Base-by-base conservation (phyloP, 2,329 filamentous ascomycete species). In the Pleoardoris graminearum region DNA sequence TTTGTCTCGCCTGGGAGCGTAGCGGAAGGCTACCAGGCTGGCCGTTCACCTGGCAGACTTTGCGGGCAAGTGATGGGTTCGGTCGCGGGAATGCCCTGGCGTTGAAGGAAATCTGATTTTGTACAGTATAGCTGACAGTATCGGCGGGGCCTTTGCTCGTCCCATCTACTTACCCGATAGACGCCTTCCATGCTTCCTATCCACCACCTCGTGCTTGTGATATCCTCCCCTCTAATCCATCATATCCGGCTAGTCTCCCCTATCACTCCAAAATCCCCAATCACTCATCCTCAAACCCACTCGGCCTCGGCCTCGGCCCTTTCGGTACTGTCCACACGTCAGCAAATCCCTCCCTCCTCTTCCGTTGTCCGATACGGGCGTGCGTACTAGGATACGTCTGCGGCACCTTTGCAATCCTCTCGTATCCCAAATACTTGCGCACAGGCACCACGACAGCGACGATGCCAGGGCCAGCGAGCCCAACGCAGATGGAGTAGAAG, bases 301-400 rank as follows among this genome's bases (percentile, higher is more conserved):
- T 64, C 16, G 76, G 77, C 58, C 74, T 71, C 48, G 75, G 70
- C 50, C 78, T 66, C 39, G 75, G 75, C 48, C 78, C 78, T 61
- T 75, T 77, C 17, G 78, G 78, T 62, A 80, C 77, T 80, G 35
- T 25, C 25, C 8, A 17, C 29, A 30, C 33, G 52, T 63, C 43
- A 61, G 55, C 41, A n/a, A n/a, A 25, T 22, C 42, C 27, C 37
- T 29, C 14, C 23, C n/a, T 6, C 29, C 32, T 8, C 23, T 27
- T 37, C 16, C 38, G 16, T 21, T 30, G n/a, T 7, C 14, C 14
- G 7, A 14, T 17, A 11, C n/a, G n/a, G n/a, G 7, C 41, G 44
- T 36, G 83, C 90, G 74, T 84, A 97, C 93, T 84, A 55, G 94
- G 94, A 80, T 97, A 99, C 72, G 91, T 95, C 75, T 92, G 78